A percentile compares a stretch with the other conserved stretches of the same genome.
These are phyloP conservation scores for Aphanomyces astaci DNA, from an alignment of 352 stramenopile genomes.

Conservation along the genomic window DNA sequence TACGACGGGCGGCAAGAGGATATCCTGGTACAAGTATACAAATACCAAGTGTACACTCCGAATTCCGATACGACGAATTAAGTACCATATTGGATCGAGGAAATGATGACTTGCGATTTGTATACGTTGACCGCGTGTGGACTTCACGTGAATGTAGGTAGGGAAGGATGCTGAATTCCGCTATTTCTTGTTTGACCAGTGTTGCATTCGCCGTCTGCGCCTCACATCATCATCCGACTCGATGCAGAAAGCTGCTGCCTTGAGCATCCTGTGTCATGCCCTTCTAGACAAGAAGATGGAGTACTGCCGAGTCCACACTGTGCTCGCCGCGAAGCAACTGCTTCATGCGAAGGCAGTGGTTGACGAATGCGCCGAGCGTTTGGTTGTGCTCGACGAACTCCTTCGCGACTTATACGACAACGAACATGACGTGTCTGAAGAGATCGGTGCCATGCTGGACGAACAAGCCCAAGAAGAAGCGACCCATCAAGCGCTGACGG, in stretches of 20 bases:
- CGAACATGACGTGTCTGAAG: constrained; percentile 3
- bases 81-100: neutral
- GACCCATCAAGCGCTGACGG: neutral
- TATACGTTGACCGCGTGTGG: constrained; percentile 1
- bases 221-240: neutral
- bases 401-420: constrained; percentile 1
- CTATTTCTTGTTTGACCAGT: neutral
- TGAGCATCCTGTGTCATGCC: constrained; percentile 10
- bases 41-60: neutral
- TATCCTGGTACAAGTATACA: neutral
- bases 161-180: constrained; percentile 3
- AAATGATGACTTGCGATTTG: neutral
- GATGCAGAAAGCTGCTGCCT: neutral
- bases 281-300: constrained; percentile 2
- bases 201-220: neutral
- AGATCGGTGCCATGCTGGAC: neutral
- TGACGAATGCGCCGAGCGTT: neutral
- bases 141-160: neutral
- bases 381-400: neutral
- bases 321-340: neutral
- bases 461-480: constrained; percentile 11
- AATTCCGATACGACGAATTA: neutral
- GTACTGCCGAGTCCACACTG: neutral
- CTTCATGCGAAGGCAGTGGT: neutral
- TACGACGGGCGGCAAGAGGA: neutral